Conservation (phyloP, 176 grass and related monocot genomes). For the Hyparrhenia diplandra region DNA sequence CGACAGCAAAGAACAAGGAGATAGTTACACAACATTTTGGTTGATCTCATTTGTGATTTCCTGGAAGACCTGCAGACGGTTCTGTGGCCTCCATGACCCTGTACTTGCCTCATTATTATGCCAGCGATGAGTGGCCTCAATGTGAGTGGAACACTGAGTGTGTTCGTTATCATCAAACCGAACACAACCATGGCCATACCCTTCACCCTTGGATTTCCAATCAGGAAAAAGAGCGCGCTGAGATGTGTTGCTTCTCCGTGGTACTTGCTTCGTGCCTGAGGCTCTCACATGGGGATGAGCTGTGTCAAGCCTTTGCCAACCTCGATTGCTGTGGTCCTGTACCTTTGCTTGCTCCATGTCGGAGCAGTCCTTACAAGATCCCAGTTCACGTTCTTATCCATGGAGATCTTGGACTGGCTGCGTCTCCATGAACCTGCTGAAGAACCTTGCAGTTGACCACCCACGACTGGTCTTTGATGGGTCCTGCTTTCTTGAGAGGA, state of each 20-base stretch:
- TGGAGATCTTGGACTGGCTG: neutral
- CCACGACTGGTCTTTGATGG: neutral
- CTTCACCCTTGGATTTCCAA: slow-evolving; percentile 24
- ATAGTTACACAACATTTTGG: slow-evolving; percentile 23
- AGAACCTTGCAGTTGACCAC: slow-evolving; percentile 21
- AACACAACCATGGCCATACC: neutral
- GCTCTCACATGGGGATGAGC: slow-evolving; percentile 24
- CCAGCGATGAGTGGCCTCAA: neutral
- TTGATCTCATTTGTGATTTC: slow-evolving; percentile 50
- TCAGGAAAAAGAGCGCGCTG: slow-evolving; percentile 40
- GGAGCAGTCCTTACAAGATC: slow-evolving; percentile 41
- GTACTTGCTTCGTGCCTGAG: slow-evolving; percentile 15
- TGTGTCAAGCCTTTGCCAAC: slow-evolving; percentile 23
- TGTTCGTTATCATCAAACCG: slow-evolving; percentile 6
- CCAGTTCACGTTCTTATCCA: slow-evolving; percentile 27
- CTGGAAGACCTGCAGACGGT: slow-evolving; percentile 44
- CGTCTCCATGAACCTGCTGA: slow-evolving; percentile 19
- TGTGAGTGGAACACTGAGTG: slow-evolving; percentile 8
- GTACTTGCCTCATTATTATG: slow-evolving; percentile 11
- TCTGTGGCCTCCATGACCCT: slow-evolving; percentile 17
- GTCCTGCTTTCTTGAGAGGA: slow-evolving; percentile 30
- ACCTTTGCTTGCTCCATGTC: slow-evolving; percentile 32
- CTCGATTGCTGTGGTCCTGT: slow-evolving; percentile 12
- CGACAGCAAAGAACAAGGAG: neutral
- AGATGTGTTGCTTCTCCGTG: slow-evolving; percentile 33